phyloP scores from a whole-genome alignment of 352 stramenopile genomes.

The Phytophthora lateralis region DNA sequence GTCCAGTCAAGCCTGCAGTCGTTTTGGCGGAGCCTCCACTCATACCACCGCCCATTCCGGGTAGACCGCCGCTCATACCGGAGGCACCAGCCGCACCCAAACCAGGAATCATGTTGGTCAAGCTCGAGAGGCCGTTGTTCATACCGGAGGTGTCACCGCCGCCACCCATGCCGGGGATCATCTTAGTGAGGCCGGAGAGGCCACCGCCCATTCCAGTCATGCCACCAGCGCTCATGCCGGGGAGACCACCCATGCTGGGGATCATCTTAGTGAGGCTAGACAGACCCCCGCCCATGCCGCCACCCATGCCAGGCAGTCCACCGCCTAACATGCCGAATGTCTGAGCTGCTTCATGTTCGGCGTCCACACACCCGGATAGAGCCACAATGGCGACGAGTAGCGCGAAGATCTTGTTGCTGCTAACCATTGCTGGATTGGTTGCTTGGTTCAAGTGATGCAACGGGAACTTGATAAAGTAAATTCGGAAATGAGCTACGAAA shows the following conservation, averaged over 20 bases:
- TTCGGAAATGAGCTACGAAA: neutral
- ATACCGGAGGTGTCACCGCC: neutral
- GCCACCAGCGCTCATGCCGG: slow-evolving; percentile 4
- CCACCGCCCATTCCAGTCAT: slow-evolving; percentile 7
- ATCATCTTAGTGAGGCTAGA: slow-evolving; percentile 9
- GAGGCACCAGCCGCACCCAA: neutral
- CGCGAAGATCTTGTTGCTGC: slow-evolving; percentile 9
- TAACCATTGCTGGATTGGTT: slow-evolving; percentile 2
- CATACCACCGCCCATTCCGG: neutral
- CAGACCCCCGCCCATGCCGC: slow-evolving; percentile 1
- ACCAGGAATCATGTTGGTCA: slow-evolving; percentile 8
- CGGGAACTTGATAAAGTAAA: neutral
- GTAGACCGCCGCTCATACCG: neutral
- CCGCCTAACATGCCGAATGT: slow-evolving; percentile 6
- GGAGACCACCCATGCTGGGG: slow-evolving; percentile 2
- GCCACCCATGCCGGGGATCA: slow-evolving; percentile 6
- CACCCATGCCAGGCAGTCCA: slow-evolving; percentile 3
- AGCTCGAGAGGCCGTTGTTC: slow-evolving; percentile 1
- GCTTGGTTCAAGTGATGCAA: neutral
- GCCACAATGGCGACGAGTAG: neutral
- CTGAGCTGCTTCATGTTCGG: slow-evolving; percentile 8
- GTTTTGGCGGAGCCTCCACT: neutral
- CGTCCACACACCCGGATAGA: neutral
- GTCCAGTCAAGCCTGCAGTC: neutral
- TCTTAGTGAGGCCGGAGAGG: slow-evolving; percentile 7